phyloP scores from a whole-genome alignment of 2,329 filamentous ascomycete species.

The Arthrobotrys sinensis region DNA sequence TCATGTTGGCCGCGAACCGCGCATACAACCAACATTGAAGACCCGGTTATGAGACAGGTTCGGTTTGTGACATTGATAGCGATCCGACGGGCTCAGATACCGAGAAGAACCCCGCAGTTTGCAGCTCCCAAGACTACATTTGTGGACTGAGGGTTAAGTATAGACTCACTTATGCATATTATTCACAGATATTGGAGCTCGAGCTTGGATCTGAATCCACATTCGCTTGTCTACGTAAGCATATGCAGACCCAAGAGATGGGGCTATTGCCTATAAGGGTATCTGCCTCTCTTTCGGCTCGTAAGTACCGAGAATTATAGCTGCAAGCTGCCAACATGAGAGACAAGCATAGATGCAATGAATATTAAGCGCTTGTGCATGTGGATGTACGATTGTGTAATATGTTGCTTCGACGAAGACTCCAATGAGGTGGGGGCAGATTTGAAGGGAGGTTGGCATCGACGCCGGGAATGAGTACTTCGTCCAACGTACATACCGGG shows the following conservation, averaged over 20 bases:
- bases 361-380: not conserved
- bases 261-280: slow-evolving; percentile 7
- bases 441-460: not conserved
- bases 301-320: not conserved
- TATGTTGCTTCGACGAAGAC: slow-evolving; percentile 1
- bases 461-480: not conserved
- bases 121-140: not conserved
- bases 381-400: slow-evolving; percentile 9
- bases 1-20: too few species aligned
- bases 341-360: not conserved
- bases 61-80: too few species aligned
- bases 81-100: too few species aligned
- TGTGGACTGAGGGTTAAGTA: not conserved
- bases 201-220: not conserved
- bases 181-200: not conserved
- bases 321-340: not conserved
- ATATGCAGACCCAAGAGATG: slow-evolving; percentile 2
- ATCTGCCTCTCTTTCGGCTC: slow-evolving; percentile 10
- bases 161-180: not conserved
- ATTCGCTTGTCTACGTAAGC: slow-evolving; percentile 22
- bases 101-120: too few species aligned
- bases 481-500: not conserved
- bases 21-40: too few species aligned
- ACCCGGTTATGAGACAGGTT: too few species aligned
- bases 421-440: not conserved